Evolutionary conservation across 1,284 basidiomycete genomes (phyloP).

Genomic region (Clitocybe nebularis): DNA sequence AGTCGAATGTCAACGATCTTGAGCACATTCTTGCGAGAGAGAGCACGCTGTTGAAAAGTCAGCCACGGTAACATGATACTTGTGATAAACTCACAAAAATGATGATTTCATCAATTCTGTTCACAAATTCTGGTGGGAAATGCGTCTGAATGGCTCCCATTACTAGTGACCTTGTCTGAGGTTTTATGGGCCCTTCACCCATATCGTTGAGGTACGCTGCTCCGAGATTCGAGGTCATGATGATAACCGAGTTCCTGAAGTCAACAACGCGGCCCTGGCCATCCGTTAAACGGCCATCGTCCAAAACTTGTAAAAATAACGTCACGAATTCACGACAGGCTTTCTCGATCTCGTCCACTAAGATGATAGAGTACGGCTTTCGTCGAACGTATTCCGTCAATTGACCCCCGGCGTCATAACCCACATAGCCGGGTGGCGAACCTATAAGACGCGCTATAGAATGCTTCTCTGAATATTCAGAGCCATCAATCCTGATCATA

Average conservation of each 20-base stretch:
- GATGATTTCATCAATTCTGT: slow-evolving; percentile 86
- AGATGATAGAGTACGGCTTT: slow-evolving; percentile 79
- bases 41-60: slow-evolving; percentile 52
- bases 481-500: slow-evolving; percentile 90
- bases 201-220: slow-evolving; percentile 76
- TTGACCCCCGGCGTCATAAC: slow-evolving; percentile 88
- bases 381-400: slow-evolving; percentile 90
- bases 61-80: slow-evolving; percentile 5
- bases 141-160: slow-evolving; percentile 76
- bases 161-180: slow-evolving; percentile 64
- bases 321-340: slow-evolving; percentile 88
- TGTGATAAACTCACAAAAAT: slow-evolving; percentile 68
- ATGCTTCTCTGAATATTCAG: slow-evolving; percentile 93
- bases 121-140: slow-evolving; percentile 93
- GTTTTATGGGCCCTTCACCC: slow-evolving; percentile 68
- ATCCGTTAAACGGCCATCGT: slow-evolving; percentile 93
- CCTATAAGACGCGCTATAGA: slow-evolving; percentile 88
- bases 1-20: slow-evolving; percentile 87
- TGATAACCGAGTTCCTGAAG: slow-evolving; percentile 87
- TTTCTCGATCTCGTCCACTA: slow-evolving; percentile 90
- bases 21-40: slow-evolving; percentile 71
- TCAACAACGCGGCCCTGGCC: slow-evolving; percentile 74
- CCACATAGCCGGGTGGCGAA: slow-evolving; percentile 83
- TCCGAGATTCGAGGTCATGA: slow-evolving; percentile 93
- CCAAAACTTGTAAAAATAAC: slow-evolving; percentile 90